Evolutionary conservation across 352 stramenopile species (phyloP).

Genomic region (Pythium plurisporium): DNA sequence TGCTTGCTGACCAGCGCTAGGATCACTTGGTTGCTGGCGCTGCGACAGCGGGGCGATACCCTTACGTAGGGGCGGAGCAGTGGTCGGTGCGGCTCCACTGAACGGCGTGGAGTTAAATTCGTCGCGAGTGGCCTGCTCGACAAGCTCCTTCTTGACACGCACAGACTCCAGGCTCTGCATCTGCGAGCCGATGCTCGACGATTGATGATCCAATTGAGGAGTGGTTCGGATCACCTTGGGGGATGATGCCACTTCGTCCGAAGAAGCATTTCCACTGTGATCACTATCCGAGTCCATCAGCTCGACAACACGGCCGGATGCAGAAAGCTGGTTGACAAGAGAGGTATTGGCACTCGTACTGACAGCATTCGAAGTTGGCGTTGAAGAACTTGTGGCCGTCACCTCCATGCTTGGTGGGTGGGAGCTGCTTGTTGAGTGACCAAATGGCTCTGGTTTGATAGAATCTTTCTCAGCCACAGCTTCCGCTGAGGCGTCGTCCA

Average conservation of each 20-base stretch:
- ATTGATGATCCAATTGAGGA: neutral
- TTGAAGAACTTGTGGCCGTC: neutral
- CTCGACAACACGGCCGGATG: neutral
- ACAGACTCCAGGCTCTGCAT: slow-evolving; percentile 12
- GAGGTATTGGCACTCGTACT: neutral
- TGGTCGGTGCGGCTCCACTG: neutral
- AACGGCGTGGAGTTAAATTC: neutral
- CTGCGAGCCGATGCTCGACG: neutral
- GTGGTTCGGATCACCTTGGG: neutral
- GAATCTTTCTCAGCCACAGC: neutral
- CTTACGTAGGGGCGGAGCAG: neutral
- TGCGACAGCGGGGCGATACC: neutral
- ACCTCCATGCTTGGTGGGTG: neutral
- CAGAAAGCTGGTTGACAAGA: neutral
- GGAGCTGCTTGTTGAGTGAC: neutral
- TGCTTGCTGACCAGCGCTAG: neutral
- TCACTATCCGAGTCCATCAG: slow-evolving; percentile 7
- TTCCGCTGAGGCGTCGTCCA: neutral
- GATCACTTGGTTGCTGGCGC: neutral
- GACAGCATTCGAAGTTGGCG: neutral
- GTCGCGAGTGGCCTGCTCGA: slow-evolving; percentile 12
- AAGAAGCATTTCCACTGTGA: neutral
- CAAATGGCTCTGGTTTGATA: slow-evolving; percentile 5
- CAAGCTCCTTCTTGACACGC: slow-evolving; percentile 15
- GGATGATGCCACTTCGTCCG: slow-evolving; percentile 1